Evolutionary conservation across 345 rosid genomes (phyloP), one percentile per base, ranked within the genome.

Genomic region (Arabis hirsuta): DNA sequence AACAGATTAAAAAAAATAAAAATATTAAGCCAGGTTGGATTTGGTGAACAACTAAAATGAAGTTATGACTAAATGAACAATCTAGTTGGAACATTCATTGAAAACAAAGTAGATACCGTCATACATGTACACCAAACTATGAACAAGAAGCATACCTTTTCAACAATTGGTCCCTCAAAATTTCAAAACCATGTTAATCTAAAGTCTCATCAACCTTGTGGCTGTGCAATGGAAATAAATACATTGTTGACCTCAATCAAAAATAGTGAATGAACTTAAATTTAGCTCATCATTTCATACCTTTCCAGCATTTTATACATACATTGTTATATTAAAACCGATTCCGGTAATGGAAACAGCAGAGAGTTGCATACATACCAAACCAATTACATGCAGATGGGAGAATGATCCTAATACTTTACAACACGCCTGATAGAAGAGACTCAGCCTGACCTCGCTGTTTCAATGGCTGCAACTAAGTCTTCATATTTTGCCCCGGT

Each of bases 401-500:
- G 54, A 41, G 54, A 50, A 60, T 31, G 29, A 34, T 67, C 24
- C 73, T 67, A 58, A 59, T 62, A 62, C 52, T 76, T 64, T 70
- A 76, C 58, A 70, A 10, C 62, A 62, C 9, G 38, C 56, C 45
- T 72, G 57, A 55, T 54, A 55, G 1, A 22, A 22, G 39, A 69
- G 50, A 58, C 67, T 91, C 73, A 91, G 76, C 77, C 69, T 51
- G 91, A 87, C 85, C 96, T 84, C 55, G 82, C 90, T 22, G 68
- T 42, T 0, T 94, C 97, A 10, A 90, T 93, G 52, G 97, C 97
- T 5, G 66, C 62, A 52, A 90, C 71, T 16, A 93, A 68, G 54
- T 90, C 92, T n/a, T 93, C 96, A 36, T 74, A 79, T 82, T 93
- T 93, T 31, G 98, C 93, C 3, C 98, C 97, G 0, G 80, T 86